Base-by-base conservation (phyloP, 768 basidiomycete species). In the Rhodotorula diobovata region DNA sequence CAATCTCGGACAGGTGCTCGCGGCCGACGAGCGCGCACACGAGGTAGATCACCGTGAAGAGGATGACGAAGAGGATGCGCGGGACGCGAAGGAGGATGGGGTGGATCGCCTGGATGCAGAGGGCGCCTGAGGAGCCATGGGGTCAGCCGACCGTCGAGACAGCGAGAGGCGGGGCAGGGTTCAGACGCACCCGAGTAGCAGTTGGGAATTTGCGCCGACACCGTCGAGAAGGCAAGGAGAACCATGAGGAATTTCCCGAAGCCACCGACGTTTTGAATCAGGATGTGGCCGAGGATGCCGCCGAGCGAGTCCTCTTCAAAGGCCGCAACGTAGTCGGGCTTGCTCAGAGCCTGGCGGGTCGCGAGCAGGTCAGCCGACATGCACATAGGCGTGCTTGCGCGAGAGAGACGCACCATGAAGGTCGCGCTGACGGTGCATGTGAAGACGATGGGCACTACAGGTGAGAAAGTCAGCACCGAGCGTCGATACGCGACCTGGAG, bases 181-280 rank as follows among this genome's bases (percentile, higher is more conserved):
- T 37, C 15, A 21, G 20, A 41, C 37, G 34, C 37, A 54, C 48
- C 58, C 0, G 60, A 63, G 79, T 83, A 83, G 45, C 45, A 37
- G 62, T 74, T 74, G 16, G 70, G 70, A 39, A 68, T 72, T 51
- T 80, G 85, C 77, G 85, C 85, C 66, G 82, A 83, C 20, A 73
- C 67, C 12, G 71, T 67, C n/a, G 65, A 59, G 35, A 75, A 77
- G 23, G 83, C 83, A 34, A 85, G 80, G 37, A 84, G 65, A 59
- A 84, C 82, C 35, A 84, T 79, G 61, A 83, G 79, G 80, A 85
- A 85, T 51, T 82, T 81, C 48, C 83, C 84, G 65, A 81, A 82
- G 18, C 81, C 82, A 35, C 63, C 72, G 34, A 50, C 54, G 39
- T 53, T 53, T 2, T 11, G 0, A 6, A 25, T 53, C 4, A 85